These are phyloP conservation scores for Blastobotrys peoriensis DNA, from an alignment of 805 yeast genomes.

Conservation along the genomic window DNA sequence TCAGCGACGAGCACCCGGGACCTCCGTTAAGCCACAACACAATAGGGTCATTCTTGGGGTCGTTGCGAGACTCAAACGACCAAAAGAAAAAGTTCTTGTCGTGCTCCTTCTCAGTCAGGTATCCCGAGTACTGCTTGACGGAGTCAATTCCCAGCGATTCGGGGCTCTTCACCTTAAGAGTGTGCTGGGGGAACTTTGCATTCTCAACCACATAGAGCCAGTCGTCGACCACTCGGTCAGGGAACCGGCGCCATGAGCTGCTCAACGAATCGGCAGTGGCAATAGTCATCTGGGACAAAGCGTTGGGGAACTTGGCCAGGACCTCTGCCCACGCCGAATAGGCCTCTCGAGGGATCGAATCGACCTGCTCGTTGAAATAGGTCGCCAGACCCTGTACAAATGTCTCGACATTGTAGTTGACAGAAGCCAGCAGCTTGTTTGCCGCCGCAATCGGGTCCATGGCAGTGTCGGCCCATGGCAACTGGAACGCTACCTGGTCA, in stretches of 20 bases:
- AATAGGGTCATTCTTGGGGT: conserved; percentile 79
- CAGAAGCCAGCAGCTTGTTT: conserved; percentile 6
- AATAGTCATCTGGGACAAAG: conserved; percentile 15
- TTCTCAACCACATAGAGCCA: conserved; percentile 40
- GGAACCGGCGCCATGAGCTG: neutral
- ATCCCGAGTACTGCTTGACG: conserved; percentile 75
- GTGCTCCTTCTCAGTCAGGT: conserved; percentile 67
- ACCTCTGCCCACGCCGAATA: conserved; percentile 21
- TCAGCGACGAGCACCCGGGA: conserved; percentile 93
- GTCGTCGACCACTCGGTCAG: conserved; percentile 7
- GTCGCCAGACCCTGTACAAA: conserved; percentile 5
- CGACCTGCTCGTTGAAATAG: conserved; percentile 6
- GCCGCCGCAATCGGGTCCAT: neutral
- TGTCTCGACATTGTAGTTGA: conserved; percentile 3
- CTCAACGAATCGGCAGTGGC: conserved; percentile 3
- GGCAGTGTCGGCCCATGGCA: conserved; percentile 1
- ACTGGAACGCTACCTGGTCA: conserved; percentile 8
- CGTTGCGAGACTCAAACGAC: conserved; percentile 81
- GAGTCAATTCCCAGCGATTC: conserved; percentile 67
- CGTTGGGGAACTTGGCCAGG: conserved; percentile 21
- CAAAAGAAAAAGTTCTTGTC: conserved; percentile 93
- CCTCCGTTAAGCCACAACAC: conserved; percentile 94
- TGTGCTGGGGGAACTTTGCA: conserved; percentile 44
- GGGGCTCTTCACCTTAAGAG: conserved; percentile 61
- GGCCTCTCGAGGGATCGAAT: conserved; percentile 18